phyloP scores from a whole-genome alignment of 345 rosid species.

The Diplotaxis tenuifolia region DNA sequence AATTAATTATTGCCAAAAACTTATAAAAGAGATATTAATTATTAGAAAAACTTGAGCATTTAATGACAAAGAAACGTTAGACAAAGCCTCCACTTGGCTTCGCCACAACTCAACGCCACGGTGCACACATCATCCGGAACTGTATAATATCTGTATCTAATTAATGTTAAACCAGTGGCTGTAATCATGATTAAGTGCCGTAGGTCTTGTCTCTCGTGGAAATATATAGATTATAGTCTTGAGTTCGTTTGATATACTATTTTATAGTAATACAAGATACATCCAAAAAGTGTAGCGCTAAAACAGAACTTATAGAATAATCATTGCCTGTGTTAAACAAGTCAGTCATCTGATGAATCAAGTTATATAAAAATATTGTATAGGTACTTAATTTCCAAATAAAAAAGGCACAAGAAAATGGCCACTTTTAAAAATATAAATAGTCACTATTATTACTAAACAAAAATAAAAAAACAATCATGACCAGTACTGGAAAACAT shows the following conservation, averaged over 20 bases:
- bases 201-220: constrained; percentile 25
- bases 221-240: background rate
- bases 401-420: background rate
- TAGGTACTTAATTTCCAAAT: constrained; percentile 4
- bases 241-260: background rate
- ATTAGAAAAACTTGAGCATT: background rate
- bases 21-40: background rate
- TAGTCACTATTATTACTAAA: no score
- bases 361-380: background rate
- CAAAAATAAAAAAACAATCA: no score
- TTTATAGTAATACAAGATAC: background rate
- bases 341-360: background rate
- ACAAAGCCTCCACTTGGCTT: constrained; percentile 29
- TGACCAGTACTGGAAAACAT: no score
- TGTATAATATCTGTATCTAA: constrained; percentile 26
- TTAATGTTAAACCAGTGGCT: constrained; percentile 17
- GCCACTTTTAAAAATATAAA: no score
- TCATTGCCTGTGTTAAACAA: constrained; percentile 2
- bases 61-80: background rate
- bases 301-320: constrained; percentile 27
- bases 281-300: constrained; percentile 18
- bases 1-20: background rate
- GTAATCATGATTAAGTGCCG: constrained; percentile 28
- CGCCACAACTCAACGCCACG: constrained; percentile 24
- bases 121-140: constrained; percentile 25